A percentile compares a stretch with the other conserved stretches of the same genome.
phyloP scores from a whole-genome alignment of 495 filamentous ascomycete species.

The Cladorrhinum samala region DNA sequence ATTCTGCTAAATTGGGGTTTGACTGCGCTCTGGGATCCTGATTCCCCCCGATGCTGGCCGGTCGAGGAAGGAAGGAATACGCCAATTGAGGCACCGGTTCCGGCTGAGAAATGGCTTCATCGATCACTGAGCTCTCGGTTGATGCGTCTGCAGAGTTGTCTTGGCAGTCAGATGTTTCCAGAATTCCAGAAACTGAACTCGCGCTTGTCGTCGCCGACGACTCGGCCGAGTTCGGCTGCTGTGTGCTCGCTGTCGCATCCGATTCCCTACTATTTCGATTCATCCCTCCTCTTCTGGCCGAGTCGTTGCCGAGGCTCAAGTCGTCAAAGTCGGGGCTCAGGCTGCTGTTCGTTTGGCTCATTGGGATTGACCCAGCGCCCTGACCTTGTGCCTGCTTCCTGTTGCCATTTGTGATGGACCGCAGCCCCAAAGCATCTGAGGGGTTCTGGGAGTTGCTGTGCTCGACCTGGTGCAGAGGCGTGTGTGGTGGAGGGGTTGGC shows the following conservation, averaged over 20 bases:
- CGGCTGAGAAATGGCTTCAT: conserved; percentile 27
- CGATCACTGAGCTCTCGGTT: conserved; percentile 37
- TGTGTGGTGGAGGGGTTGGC: conserved; percentile 34
- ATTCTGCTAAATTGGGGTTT: conserved; percentile 40
- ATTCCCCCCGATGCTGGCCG: conserved; percentile 30
- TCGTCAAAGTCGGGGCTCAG: conserved; percentile 26
- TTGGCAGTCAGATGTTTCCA: conserved; percentile 37
- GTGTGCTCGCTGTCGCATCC: conserved; percentile 39
- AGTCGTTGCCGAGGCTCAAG: conserved; percentile 27
- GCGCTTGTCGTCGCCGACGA: conserved; percentile 45
- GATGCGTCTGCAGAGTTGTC: conserved; percentile 33
- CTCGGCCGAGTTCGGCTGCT: conserved; percentile 37
- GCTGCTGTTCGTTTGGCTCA: background rate
- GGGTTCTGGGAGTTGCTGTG: conserved; percentile 1
- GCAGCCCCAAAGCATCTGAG: conserved; percentile 2
- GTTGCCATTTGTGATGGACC: background rate
- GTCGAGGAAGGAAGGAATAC: conserved; percentile 44
- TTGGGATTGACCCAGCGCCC: background rate
- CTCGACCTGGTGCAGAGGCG: conserved; percentile 22
- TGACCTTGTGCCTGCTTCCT: conserved; percentile 12
- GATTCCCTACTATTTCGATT: conserved; percentile 45
- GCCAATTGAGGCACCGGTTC: conserved; percentile 47
- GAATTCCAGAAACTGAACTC: conserved; percentile 43
- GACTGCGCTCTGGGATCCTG: conserved; percentile 37
- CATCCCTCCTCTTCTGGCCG: conserved; percentile 25